Percentiles rank a stretch among this genome's conserved stretches.
These are phyloP conservation scores for Xylaria longipes DNA, from an alignment of 495 filamentous ascomycete genomes.

Conservation along the genomic window DNA sequence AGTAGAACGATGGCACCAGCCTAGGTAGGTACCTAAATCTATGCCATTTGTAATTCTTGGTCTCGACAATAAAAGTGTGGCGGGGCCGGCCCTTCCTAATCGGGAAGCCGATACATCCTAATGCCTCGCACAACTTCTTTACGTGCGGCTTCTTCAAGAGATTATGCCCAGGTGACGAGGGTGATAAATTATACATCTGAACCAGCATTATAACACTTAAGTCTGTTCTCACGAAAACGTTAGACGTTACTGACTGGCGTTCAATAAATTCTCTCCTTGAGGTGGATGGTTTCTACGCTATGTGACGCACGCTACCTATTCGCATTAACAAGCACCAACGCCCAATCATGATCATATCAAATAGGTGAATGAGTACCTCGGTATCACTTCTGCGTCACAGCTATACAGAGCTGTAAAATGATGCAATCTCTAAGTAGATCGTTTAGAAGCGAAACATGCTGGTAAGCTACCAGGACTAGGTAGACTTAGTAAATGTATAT, in stretches of 20 bases:
- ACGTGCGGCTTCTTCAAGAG: background rate
- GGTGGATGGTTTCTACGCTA: background rate
- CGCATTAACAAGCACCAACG: background rate
- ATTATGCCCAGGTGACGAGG: no score
- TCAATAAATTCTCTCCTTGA: background rate
- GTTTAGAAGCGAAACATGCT: background rate
- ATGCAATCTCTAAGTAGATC: slow-evolving; percentile 2
- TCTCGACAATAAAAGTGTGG: background rate
- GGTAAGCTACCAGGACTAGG: background rate
- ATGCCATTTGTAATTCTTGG: slow-evolving; percentile 21
- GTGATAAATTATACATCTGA: background rate
- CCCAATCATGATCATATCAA: background rate
- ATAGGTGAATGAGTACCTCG: background rate
- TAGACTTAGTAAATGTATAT: background rate
- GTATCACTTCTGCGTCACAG: no score
- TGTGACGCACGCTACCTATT: background rate
- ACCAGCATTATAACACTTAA: background rate
- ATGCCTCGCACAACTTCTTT: background rate
- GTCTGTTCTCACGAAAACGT: background rate
- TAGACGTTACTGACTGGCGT: background rate
- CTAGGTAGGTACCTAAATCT: no score
- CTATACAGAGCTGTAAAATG: background rate
- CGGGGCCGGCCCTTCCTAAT: slow-evolving; percentile 15
- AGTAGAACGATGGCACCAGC: background rate
- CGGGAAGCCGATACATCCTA: background rate